These are phyloP conservation scores for Cladosporium sp. DNA, from an alignment of 2,329 filamentous ascomycete genomes.

Conservation along the genomic window DNA sequence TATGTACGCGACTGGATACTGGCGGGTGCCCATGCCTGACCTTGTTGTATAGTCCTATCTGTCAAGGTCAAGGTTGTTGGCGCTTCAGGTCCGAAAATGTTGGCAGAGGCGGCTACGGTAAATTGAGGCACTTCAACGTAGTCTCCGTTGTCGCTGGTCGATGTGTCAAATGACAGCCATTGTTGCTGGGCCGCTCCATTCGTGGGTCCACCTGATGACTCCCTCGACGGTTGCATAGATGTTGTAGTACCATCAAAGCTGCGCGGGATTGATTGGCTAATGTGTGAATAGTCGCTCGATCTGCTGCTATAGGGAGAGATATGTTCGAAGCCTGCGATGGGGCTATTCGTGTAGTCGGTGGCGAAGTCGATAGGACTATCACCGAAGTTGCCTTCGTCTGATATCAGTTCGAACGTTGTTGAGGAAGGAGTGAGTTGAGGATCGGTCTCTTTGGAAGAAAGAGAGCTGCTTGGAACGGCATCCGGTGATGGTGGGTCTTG, in stretches of 20 bases:
- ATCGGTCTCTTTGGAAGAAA: background rate
- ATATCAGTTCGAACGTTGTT: background rate
- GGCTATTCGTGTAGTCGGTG: conserved; percentile 2
- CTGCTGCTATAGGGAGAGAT: conserved; percentile 1
- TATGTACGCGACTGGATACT: background rate
- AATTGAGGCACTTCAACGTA: too few species aligned
- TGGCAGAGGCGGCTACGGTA: too few species aligned
- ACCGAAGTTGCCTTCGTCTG: background rate
- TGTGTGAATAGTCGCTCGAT: background rate
- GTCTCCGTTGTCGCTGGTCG: background rate
- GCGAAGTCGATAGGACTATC: background rate
- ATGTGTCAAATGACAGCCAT: background rate
- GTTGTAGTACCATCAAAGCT: background rate
- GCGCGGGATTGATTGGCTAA: background rate
- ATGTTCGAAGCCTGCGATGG: background rate
- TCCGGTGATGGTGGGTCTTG: background rate
- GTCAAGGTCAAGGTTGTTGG: background rate
- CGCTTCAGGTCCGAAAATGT: too few species aligned
- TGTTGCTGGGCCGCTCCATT: background rate
- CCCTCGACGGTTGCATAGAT: background rate
- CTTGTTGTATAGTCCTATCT: background rate
- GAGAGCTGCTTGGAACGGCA: background rate
- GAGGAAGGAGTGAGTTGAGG: conserved; percentile 2
- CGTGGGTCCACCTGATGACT: background rate
- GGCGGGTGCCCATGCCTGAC: background rate